These are phyloP conservation scores for Erythrophleum fordii DNA, from an alignment of 306 rosid genomes.

Conservation along the genomic window DNA sequence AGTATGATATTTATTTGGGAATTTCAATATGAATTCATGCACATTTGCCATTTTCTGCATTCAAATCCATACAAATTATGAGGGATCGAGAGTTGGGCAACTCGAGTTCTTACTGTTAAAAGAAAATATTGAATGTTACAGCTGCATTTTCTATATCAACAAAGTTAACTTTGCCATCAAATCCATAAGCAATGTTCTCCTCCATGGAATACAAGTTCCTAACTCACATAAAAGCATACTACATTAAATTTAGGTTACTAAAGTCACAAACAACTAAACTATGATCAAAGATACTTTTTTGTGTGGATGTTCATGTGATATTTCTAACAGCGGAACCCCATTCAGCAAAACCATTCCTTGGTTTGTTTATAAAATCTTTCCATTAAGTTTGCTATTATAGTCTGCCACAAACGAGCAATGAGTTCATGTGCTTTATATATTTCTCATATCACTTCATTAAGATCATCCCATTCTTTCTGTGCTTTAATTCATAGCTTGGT, in stretches of 20 bases:
- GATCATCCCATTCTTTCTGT: not conserved
- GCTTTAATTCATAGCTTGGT: not conserved
- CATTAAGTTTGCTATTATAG: constrained; percentile 83
- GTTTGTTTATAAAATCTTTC: constrained; percentile 87
- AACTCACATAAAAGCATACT: constrained; percentile 54
- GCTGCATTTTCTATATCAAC: constrained; percentile 53
- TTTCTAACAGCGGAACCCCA: constrained; percentile 73
- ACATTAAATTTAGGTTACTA: not conserved
- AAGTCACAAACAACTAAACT: constrained; percentile 20
- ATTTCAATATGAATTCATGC: constrained; percentile 62
- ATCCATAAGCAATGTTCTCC: constrained; percentile 72
- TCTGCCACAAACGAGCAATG: constrained; percentile 54
- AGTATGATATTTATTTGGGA: constrained; percentile 65
- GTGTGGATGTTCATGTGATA: constrained; percentile 76
- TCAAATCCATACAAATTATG: constrained; percentile 33
- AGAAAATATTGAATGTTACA: constrained; percentile 38
- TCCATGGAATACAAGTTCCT: constrained; percentile 78
- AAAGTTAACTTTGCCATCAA: constrained; percentile 49
- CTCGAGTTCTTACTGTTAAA: not conserved
- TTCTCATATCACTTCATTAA: constrained; percentile 18
- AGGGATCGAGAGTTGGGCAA: constrained; percentile 20
- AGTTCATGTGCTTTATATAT: constrained; percentile 10
- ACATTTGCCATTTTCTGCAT: constrained; percentile 85
- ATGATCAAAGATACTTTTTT: constrained; percentile 58
- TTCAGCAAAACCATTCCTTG: constrained; percentile 67